Evolutionary conservation across 2,329 filamentous ascomycete species (phyloP), one percentile per base, ranked within the genome.

Genomic region (Colletotrichum sp.): DNA sequence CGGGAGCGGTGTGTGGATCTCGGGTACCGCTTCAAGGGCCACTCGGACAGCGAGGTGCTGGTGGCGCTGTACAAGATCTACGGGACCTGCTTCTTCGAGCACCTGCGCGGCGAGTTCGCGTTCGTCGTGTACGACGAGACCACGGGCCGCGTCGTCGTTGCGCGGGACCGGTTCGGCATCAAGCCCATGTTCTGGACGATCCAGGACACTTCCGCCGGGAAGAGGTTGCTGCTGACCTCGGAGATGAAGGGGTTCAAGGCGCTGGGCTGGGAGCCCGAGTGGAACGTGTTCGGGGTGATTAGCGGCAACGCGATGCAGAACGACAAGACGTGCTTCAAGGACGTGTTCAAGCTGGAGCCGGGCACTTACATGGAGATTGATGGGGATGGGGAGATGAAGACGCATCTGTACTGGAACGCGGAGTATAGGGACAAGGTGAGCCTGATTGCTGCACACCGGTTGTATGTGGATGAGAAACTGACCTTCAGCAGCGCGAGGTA

Each of bases 101-200:
- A 88, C 69, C 80, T 91, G 5, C 83, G 88, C 8, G 89, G 89
- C 24, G 89, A 91, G 76, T 91, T 90, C 75, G 84, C 88, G 2
- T 82, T 90, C 18, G 85, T 88, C 15, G 77, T 91, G 1, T 89
- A 86, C 69, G 89, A 91, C 74, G 59, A 83, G 16, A 80, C 82
- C 16, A 77, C 79, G 2, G 78, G 84, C 69, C 72, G 82, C 0
- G 81, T 90, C 54, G 79, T 91, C 47, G 87, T 86, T 0, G 88
- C 83, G 2, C 80, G 88, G 21, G 89, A 91, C 77, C 84, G 89
- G 1, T 90, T 86, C 77, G 89, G 89, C 5, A 88, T 91, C 77
- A 91, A 91, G 78, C 88, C 89, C 4, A 82, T 91, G 21, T 87
- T 88, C 70, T 90, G 86, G 80, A 90, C 87, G 0, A 16, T 69